phyloP scores from a whole-genome alignment of 129 eudicot species.

The Artemisia argyi region DNA sequence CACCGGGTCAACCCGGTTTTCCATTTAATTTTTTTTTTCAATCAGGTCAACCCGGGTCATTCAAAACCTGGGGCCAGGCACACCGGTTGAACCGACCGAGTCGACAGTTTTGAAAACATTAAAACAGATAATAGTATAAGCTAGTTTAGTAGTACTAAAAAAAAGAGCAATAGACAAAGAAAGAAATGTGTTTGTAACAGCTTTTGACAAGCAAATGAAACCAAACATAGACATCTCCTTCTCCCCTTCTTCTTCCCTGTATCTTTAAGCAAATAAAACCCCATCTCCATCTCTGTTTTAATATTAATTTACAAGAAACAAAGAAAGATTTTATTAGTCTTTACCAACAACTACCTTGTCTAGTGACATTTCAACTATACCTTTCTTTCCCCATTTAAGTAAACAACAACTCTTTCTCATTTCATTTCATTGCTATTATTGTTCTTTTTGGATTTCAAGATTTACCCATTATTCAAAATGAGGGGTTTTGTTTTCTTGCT shows the following conservation, averaged over 20 bases:
- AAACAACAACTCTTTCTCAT: neutral
- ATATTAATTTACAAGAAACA: no score
- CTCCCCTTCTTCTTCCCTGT: slow-evolving; percentile 42
- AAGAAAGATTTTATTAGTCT: no score
- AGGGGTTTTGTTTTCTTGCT: slow-evolving; percentile 42
- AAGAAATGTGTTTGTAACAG: slow-evolving; percentile 23
- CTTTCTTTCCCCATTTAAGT: slow-evolving; percentile 26
- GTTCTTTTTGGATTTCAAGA: slow-evolving; percentile 16
- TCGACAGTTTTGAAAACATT: no score
- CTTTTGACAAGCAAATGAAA: slow-evolving; percentile 38
- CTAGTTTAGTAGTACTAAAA: no score
- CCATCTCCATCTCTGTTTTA: no score
- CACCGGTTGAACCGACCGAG: no score
- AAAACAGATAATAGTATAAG: no score
- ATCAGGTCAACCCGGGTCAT: no score
- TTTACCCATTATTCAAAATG: slow-evolving; percentile 30
- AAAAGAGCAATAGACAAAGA: no score
- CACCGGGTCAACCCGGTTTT: no score
- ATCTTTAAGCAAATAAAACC: slow-evolving; percentile 39
- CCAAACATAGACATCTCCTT: slow-evolving; percentile 38
- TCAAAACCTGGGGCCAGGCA: no score
- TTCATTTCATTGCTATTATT: slow-evolving; percentile 4
- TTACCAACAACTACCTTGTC: slow-evolving; percentile 38
- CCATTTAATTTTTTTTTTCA: no score
- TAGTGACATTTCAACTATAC: slow-evolving; percentile 54